Evolutionary conservation across 2,329 filamentous ascomycete genomes (phyloP), one percentile per base, ranked within the genome.

Genomic region (Sporothrix sp.): DNA sequence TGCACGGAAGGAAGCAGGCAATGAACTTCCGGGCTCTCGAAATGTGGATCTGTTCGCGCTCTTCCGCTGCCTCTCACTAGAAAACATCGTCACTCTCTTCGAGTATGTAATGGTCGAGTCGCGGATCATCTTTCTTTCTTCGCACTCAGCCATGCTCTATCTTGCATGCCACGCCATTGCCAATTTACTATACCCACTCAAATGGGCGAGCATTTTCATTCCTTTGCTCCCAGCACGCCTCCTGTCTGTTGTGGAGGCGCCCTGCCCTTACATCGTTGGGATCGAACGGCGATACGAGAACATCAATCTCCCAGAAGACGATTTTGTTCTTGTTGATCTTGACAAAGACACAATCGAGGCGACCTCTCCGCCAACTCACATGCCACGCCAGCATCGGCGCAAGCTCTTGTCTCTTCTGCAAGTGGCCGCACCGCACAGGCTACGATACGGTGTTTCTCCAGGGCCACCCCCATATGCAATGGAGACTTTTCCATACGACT

Each of bases 231-330:
- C 91, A 6, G 87, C 88, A 8, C 81, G 91, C 32, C 72, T 98
- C 20, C 75, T 98, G 9, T 90, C 93, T 48, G 91, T 89, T 3
- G 76, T 98, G 16, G 93, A 97, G 60, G 91, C 91, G 1, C 91
- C 91, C 3, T 97, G 93, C 60, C 93, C 93, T 0, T 98, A 97
- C 61, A 95, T 98, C 58, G 88, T 97, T 38, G 93, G 93, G 44
- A 87, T 98, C 52, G 93, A 98, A 68, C 80, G 90, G 58, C 81
- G 90, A 52, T 97, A 97, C 63, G 87, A 94, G 59, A 81, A 81
- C 52, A 79, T 89, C 42, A 84, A 89, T 58, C 76, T 97, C 37
- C 93, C 93, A 0, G 88, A 95, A 7, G 93, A 97, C 60, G 93
- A 97, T 62, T 97, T 91, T 64, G 90, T 97, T 16, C 73, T 97